A percentile compares a stretch with the other conserved stretches of the same genome.
These are phyloP conservation scores for Agapanthus africanus DNA, from an alignment of 106 monocot species.

Conservation along the genomic window DNA sequence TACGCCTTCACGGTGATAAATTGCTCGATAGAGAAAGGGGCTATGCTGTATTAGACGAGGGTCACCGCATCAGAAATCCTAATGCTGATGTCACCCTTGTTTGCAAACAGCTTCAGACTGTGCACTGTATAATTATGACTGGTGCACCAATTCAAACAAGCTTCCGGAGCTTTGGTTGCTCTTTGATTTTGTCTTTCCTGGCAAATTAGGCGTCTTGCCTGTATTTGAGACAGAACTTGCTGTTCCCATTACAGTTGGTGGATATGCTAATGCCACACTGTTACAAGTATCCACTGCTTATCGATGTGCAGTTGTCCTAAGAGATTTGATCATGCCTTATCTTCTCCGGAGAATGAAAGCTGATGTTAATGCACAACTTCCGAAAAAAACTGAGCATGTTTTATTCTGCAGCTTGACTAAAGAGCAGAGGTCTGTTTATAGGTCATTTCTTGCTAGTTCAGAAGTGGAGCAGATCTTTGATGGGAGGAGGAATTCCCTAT, in stretches of 20 bases:
- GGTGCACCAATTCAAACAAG: conserved; percentile 99
- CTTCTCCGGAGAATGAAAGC: conserved; percentile 91
- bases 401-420: conserved; percentile 85
- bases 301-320: conserved; percentile 82
- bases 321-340: conserved; percentile 93
- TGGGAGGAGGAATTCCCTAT: conserved; percentile 79
- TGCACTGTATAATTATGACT: conserved; percentile 93
- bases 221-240: conserved; percentile 91
- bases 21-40: conserved; percentile 93
- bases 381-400: conserved; percentile 95
- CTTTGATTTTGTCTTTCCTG: conserved; percentile 98
- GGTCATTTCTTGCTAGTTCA: conserved; percentile 91
- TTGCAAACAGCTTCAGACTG: conserved; percentile 92
- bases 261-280: conserved; percentile 91
- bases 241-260: conserved; percentile 89
- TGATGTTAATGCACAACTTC: conserved; percentile 85
- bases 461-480: conserved; percentile 97
- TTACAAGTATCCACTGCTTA: conserved; percentile 97
- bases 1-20: conserved; percentile 71
- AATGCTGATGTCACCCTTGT: conserved; percentile 89
- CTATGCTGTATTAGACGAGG: conserved; percentile 89
- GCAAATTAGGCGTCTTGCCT: conserved; percentile 89
- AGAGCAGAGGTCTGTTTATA: conserved; percentile 62
- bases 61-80: conserved; percentile 92
- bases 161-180: conserved; percentile 94